Conservation (phyloP, 2,329 filamentous ascomycete genomes). For the Colletotrichum euphorbiae region DNA sequence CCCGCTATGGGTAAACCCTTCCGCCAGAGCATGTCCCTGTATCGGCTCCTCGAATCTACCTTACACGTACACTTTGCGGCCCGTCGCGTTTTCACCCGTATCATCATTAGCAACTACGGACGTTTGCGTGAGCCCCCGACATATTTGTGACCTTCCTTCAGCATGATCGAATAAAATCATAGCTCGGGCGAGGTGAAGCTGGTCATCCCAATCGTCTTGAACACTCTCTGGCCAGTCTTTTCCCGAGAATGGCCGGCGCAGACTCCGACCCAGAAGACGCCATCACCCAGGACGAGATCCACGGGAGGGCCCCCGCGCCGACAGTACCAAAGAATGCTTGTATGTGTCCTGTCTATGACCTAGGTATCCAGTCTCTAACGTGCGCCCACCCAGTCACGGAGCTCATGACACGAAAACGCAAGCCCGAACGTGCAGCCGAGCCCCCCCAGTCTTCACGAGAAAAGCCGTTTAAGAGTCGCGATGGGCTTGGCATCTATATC, state of each 20-base stretch:
- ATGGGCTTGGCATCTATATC: conserved; percentile 77
- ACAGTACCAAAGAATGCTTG: conserved; percentile 55
- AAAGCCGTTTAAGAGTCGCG: conserved; percentile 60
- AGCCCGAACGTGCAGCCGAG: conserved; percentile 43
- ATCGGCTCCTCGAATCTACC: too few species aligned
- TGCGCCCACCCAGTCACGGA: conserved; percentile 45
- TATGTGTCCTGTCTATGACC: conserved; percentile 42
- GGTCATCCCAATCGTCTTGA: neutral
- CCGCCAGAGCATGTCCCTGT: too few species aligned
- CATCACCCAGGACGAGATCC: conserved; percentile 56
- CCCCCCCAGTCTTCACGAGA: conserved; percentile 40
- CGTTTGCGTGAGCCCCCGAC: neutral
- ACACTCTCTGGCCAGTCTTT: neutral
- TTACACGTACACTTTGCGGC: too few species aligned
- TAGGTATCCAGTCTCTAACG: neutral
- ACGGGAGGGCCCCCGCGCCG: conserved; percentile 46
- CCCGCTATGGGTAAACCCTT: conserved; percentile 23
- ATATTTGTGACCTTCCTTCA: neutral
- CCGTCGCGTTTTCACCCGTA: too few species aligned
- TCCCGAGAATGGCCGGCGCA: conserved; percentile 42
- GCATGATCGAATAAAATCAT: conserved; percentile 3
- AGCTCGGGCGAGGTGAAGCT: conserved; percentile 2
- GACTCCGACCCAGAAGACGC: conserved; percentile 53
- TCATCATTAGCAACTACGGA: neutral
- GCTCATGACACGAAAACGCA: conserved; percentile 54